Conservation (phyloP, 176 grass and related monocot species). For the Hyparrhenia diplandra region DNA sequence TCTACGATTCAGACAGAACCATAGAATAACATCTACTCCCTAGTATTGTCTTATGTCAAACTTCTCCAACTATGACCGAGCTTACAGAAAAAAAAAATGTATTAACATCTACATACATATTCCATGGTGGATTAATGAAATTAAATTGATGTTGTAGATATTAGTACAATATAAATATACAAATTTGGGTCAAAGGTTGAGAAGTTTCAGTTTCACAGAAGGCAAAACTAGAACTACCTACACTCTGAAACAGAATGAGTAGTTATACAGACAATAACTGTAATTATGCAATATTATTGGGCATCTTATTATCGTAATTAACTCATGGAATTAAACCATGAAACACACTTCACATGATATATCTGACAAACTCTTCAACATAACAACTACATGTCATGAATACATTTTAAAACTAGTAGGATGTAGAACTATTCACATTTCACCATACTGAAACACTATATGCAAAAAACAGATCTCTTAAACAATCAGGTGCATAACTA, state of each 20-base stretch:
- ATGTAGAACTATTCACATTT: not conserved
- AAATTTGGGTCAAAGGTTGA: not conserved
- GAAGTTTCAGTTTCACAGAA: not conserved
- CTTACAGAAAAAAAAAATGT: not conserved
- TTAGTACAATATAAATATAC: not conserved
- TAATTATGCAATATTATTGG: not conserved
- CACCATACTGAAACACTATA: not conserved
- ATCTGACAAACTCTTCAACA: not conserved
- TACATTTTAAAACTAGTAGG: not conserved
- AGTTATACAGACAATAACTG: not conserved
- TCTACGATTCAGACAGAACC: not conserved
- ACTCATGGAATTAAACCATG: not conserved
- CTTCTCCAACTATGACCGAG: not conserved
- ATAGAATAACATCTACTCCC: not conserved
- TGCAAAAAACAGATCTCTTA: not conserved
- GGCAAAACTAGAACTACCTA: not conserved
- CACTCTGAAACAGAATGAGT: not conserved
- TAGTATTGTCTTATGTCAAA: not conserved
- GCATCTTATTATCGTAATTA: not conserved
- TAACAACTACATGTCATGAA: not conserved
- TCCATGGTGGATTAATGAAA: not conserved
- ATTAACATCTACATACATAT: not conserved
- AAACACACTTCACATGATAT: not conserved
- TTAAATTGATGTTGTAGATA: not conserved
- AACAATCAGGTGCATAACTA: constrained; percentile 3